A percentile compares a stretch with the other conserved stretches of the same genome.
These are phyloP conservation scores for Umbelopsis sp. DNA, from an alignment of 371 early-diverging fungal genomes.

Conservation along the genomic window DNA sequence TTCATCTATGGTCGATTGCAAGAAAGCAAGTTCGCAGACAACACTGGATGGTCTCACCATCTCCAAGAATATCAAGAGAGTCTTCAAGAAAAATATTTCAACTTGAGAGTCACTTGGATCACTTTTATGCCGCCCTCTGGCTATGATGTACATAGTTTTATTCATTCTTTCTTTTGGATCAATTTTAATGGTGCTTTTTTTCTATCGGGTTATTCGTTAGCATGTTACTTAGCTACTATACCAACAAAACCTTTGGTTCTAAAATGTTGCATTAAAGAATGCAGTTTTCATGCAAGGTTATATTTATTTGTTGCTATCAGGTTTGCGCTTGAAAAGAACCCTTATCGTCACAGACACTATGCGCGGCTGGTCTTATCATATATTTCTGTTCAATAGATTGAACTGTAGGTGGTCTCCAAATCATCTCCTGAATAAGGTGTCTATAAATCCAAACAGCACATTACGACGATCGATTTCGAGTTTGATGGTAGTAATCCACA, in stretches of 20 bases:
- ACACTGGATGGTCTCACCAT: conserved; percentile 8
- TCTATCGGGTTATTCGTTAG: background rate
- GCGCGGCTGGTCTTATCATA: too few relatives aligned
- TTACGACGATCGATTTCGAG: too few relatives aligned
- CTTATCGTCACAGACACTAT: too few relatives aligned
- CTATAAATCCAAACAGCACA: too few relatives aligned
- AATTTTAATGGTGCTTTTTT: background rate
- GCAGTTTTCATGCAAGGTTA: too few relatives aligned
- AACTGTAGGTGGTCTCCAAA: too few relatives aligned
- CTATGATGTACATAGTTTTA: conserved; percentile 5
- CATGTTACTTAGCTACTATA: conserved; percentile 15
- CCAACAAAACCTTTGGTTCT: background rate
- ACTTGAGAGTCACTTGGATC: background rate
- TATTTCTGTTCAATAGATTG: too few relatives aligned
- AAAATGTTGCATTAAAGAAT: too few relatives aligned
- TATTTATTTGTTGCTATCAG: too few relatives aligned
- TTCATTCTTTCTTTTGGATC: conserved; percentile 5
- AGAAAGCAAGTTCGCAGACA: background rate
- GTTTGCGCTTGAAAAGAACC: too few relatives aligned
- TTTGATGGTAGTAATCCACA: too few relatives aligned
- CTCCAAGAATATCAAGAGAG: conserved; percentile 9
- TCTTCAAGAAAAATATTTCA: conserved; percentile 4
- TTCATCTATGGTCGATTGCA: background rate
- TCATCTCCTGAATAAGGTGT: too few relatives aligned
- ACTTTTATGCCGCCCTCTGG: background rate